These are phyloP conservation scores for Serendipita sp. DNA, from an alignment of 768 basidiomycete species.

Conservation along the genomic window DNA sequence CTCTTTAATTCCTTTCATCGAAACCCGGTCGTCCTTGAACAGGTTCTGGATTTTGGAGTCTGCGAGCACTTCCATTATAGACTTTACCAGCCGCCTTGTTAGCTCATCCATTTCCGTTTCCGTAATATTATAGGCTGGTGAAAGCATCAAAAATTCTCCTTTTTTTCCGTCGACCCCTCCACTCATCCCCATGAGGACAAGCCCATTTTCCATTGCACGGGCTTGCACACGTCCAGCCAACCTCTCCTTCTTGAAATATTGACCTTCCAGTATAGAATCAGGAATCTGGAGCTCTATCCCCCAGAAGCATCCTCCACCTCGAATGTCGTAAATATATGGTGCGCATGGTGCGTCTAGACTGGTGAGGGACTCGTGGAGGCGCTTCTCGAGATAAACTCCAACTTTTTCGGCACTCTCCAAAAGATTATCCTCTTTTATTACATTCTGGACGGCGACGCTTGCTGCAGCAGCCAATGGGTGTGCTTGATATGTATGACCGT, in stretches of 20 bases:
- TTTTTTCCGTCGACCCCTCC: slow-evolving; percentile 58
- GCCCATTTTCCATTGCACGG: slow-evolving; percentile 44
- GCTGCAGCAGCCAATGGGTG: slow-evolving; percentile 67
- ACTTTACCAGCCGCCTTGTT: neutral
- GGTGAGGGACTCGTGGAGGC: slow-evolving; percentile 38
- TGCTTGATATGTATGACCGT: slow-evolving; percentile 75
- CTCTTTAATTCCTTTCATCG: no score
- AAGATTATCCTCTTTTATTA: slow-evolving; percentile 54
- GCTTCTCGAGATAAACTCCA: slow-evolving; percentile 39
- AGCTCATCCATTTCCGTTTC: slow-evolving; percentile 34
- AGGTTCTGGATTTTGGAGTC: neutral
- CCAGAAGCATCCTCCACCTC: slow-evolving; percentile 76
- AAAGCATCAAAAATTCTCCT: slow-evolving; percentile 59
- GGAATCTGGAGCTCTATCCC: slow-evolving; percentile 66
- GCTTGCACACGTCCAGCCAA: slow-evolving; percentile 63
- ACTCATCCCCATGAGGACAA: slow-evolving; percentile 58
- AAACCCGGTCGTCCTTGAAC: no score
- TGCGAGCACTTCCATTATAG: neutral
- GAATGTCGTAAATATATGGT: slow-evolving; percentile 60
- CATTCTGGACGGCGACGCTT: slow-evolving; percentile 63
- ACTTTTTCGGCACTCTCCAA: slow-evolving; percentile 43
- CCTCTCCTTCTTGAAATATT: slow-evolving; percentile 27
- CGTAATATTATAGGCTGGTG: slow-evolving; percentile 69
- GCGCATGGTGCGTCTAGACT: slow-evolving; percentile 40
- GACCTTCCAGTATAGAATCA: slow-evolving; percentile 19